Base-by-base conservation (phyloP, 352 stramenopile genomes). In the Elongisporangium undulatum region DNA sequence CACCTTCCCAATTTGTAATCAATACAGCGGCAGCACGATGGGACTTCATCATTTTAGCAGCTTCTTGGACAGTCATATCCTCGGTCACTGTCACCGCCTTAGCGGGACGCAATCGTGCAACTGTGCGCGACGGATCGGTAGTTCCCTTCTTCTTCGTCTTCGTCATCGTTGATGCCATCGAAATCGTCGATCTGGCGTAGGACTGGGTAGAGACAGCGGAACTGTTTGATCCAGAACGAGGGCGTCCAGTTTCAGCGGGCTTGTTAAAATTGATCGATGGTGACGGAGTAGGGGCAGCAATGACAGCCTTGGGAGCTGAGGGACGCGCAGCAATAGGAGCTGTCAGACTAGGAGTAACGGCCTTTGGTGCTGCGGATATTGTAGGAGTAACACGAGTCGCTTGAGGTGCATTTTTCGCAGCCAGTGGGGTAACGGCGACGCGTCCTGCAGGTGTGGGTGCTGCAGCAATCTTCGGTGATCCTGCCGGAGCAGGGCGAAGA, bases 11-110 rank as follows among this genome's bases (percentile, higher is more conserved):
- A 55, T 96, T 90, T 0, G 94, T 87, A 49, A 99, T 81, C 9
- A 99, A 85, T 2, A 98, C 89, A 21, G 96, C 96, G 38, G 94
- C 91, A 5, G 89, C 75, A 29, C 96, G 84, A 58, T 98, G 97
- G 17, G 77, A 83, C 49, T 96, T 92, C 74, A 99, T 95, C 64
- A 97, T 72, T 61, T 90, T 79, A 3, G 87, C 86, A 41, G 97
- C 91, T 61, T 96, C 79, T 19, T 92, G 72, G 1, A 99, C 84
- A 19, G 73, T 97, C 5, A 87, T 67, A 20, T 89, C 66, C 26
- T 90, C 69, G 1, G 68, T 67, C 0, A 97, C 87, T 10, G 92
- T 97, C 49, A 98, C 73, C 0, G 96, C 90, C 62, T 98, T 96
- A 0, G 86, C 85, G 22, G 86, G 87, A 2, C 85, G 84, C 58